Evolutionary conservation across 2,329 filamentous ascomycete genomes (phyloP), one percentile per base, ranked within the genome.

Genomic region (Endocalyx cinctus): DNA sequence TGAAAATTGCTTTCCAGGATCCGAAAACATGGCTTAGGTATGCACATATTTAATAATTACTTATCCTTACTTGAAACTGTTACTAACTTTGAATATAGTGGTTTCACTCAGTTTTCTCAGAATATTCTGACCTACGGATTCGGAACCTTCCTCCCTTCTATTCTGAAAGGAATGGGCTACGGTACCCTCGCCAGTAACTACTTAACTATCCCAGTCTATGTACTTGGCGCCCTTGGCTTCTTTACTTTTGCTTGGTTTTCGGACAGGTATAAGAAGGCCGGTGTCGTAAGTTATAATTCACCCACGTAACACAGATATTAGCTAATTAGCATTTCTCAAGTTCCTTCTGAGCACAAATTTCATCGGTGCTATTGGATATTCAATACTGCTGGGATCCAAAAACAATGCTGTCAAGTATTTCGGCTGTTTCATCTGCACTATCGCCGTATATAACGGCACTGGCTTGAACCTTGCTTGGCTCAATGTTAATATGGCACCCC

Each of bases 401-500:
- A 27, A 14, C 25, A 27, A 27, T 14, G 8, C 25, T 7, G 25
- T 27, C 25, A 27, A 27, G 13, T 27, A 27, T 14, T 27, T 27
- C 13, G 25, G 12, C 7, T 27, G 25, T 14, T 27, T 8, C 25
- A 8, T 27, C 13, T 27, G 25, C 13, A 27, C 25, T 14, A 27
- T 27, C 15, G 25, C 25, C 6, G 25, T 27, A 14, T 27, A 27
- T 14, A 27, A 27, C 25, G 25, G 25, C 15, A 27, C 25, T n/a
- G 25, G 25, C 7, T 14, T 27, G 8, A 27, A 27, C 25, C 25
- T 27, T 11, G 25, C 25, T 14, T 27, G 25, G 25, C 25, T 27
- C 25, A 27, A 27, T 14, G 25, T 27, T 14, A 27, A 27, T 14
- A 27, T 14, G 25, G 25, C 25, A 14, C 25, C 25, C n/a, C 25